phyloP scores from a whole-genome alignment of 495 filamentous ascomycete species.

The Penicillium roqueforti region DNA sequence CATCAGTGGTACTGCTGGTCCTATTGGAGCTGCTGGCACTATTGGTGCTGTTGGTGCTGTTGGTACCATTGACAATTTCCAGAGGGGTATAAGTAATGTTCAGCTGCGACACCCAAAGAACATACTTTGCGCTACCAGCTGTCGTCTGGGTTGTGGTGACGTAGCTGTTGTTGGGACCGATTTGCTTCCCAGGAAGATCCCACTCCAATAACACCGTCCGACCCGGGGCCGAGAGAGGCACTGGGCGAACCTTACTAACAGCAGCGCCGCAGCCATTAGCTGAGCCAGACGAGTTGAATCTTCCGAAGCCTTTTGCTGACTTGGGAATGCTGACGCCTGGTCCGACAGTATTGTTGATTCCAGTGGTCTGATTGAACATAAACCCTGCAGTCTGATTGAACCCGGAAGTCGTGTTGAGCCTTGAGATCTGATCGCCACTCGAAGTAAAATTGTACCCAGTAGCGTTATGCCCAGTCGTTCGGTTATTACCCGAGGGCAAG shows the following conservation, averaged over 20 bases:
- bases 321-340: slow-evolving; percentile 34
- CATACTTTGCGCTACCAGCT: slow-evolving; percentile 59
- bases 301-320: slow-evolving; percentile 20
- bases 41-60: slow-evolving; percentile 28
- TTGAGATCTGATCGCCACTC: not conserved
- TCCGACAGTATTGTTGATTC: slow-evolving; percentile 36
- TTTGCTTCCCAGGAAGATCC: slow-evolving; percentile 62
- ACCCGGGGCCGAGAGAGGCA: slow-evolving; percentile 71
- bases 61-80: slow-evolving; percentile 39
- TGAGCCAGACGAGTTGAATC: slow-evolving; percentile 34
- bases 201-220: slow-evolving; percentile 66
- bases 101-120: slow-evolving; percentile 76
- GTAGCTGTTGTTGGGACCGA: slow-evolving; percentile 82
- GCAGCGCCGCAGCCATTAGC: slow-evolving; percentile 51
- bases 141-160: slow-evolving; percentile 50
- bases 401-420: not conserved
- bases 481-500: slow-evolving; percentile 9
- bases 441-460: not conserved
- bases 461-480: not conserved
- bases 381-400: not conserved
- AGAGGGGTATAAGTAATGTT: slow-evolving; percentile 80
- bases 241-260: slow-evolving; percentile 61
- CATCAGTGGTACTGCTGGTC: slow-evolving; percentile 42
- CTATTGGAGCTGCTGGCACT: slow-evolving; percentile 36
- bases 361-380: slow-evolving; percentile 53